These are phyloP conservation scores for Nannochloropsis gaditana DNA, from an alignment of 108 stramenopile genomes.

Conservation along the genomic window DNA sequence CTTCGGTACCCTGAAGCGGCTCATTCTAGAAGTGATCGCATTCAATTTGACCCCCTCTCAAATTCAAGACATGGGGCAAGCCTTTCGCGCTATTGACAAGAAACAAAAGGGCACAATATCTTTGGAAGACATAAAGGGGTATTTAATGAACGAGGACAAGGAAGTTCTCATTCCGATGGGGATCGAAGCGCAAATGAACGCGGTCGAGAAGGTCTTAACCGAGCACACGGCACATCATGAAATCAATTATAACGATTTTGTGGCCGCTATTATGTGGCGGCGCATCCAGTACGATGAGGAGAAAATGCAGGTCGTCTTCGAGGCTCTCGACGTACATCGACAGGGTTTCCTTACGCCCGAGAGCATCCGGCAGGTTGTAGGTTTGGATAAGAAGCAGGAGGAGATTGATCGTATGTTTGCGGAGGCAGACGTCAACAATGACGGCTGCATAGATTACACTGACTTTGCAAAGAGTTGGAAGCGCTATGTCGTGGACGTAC, in stretches of 20 bases:
- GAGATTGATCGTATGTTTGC: slow-evolving; percentile 38
- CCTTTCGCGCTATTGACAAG: slow-evolving; percentile 36
- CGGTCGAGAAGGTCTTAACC: slow-evolving; percentile 27
- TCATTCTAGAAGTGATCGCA: slow-evolving; percentile 41
- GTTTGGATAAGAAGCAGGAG: slow-evolving; percentile 26
- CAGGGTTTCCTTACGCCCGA: slow-evolving; percentile 40
- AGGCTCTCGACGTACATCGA: slow-evolving; percentile 38
- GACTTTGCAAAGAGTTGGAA: slow-evolving; percentile 42
- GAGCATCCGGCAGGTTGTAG: slow-evolving; percentile 30
- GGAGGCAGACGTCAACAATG: slow-evolving; percentile 37
- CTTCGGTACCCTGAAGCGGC: slow-evolving; percentile 34
- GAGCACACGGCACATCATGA: slow-evolving; percentile 26
- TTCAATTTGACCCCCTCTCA: slow-evolving; percentile 39
- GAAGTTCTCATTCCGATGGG: background rate
- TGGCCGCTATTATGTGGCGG: slow-evolving; percentile 47
- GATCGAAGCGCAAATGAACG: slow-evolving; percentile 24
- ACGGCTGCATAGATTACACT: slow-evolving; percentile 35
- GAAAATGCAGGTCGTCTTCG: slow-evolving; percentile 38
- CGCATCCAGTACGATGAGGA: slow-evolving; percentile 43
- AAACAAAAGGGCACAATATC: slow-evolving; percentile 39
- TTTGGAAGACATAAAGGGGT: slow-evolving; percentile 32
- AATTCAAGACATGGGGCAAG: slow-evolving; percentile 28
- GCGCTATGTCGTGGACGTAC: slow-evolving; percentile 25
- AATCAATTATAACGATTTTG: slow-evolving; percentile 48
- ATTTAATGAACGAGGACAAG: slow-evolving; percentile 22